phyloP scores from a whole-genome alignment of 495 filamentous ascomycete genomes.

The Aspergillus heteromorphus region DNA sequence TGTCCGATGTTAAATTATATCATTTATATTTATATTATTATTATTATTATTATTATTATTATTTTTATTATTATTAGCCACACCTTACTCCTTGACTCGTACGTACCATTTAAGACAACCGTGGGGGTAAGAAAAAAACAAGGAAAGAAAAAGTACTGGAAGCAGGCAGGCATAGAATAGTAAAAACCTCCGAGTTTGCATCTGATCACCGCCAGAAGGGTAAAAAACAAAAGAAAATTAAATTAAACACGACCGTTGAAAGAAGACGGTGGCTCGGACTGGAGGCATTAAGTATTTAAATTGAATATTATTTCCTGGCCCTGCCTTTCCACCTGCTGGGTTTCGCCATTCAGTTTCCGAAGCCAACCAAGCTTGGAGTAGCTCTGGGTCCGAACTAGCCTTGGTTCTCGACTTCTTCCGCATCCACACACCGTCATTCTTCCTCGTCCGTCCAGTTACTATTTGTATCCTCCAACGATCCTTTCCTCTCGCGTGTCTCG shows the following conservation, averaged over 20 bases:
- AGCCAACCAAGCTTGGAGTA: conserved; percentile 14
- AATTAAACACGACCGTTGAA: not conserved
- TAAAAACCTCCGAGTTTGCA: not conserved
- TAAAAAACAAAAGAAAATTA: not conserved
- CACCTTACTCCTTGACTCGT: conserved; percentile 1
- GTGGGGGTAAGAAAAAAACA: not conserved
- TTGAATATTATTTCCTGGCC: not conserved
- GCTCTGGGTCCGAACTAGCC: conserved; percentile 18
- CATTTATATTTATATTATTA: not conserved
- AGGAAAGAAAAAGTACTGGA: not conserved
- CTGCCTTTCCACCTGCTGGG: not conserved
- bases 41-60: conserved; percentile 3
- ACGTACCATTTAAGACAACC: not conserved
- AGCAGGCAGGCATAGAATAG: not conserved
- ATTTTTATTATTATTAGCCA: not conserved
- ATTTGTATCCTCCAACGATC: conserved; percentile 19
- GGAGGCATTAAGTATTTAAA: not conserved
- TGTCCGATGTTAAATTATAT: too few species aligned
- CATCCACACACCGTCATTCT: conserved; percentile 33
- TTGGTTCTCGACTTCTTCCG: conserved; percentile 15
- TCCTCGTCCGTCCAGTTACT: conserved; percentile 7
- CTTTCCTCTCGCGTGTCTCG: conserved; percentile 11
- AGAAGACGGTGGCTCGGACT: not conserved
- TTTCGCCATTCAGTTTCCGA: conserved; percentile 9
- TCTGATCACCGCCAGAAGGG: not conserved